phyloP scores from a whole-genome alignment of 345 rosid genomes.

The Sonneratia alba region DNA sequence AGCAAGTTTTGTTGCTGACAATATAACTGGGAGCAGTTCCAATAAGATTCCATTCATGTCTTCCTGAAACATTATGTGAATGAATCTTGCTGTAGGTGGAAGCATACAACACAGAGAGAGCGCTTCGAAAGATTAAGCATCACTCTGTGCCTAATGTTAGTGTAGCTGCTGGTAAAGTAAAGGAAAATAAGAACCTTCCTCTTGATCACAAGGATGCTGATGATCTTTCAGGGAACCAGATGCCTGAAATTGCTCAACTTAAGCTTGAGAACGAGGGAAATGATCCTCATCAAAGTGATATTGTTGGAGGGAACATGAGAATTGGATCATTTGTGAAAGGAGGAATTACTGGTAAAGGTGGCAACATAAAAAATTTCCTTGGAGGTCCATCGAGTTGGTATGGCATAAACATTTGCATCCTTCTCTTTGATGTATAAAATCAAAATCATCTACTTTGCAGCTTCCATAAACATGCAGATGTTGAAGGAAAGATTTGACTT shows the following conservation, averaged over 20 bases:
- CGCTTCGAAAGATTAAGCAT: conserved; percentile 65
- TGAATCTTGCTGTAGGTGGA: conserved; percentile 38
- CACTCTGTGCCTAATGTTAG: conserved; percentile 33
- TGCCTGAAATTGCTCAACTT: conserved; percentile 30
- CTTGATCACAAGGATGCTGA: conserved; percentile 14
- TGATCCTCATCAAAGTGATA: conserved; percentile 15
- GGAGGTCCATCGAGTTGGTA: conserved; percentile 48
- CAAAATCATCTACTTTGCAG: background rate
- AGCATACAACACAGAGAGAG: conserved; percentile 56
- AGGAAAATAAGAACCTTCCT: conserved; percentile 15
- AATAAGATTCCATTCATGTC: background rate
- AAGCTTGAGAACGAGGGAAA: conserved; percentile 22
- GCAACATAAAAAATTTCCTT: conserved; percentile 18
- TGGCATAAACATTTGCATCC: conserved; percentile 4
- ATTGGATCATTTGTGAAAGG: conserved; percentile 22
- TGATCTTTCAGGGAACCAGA: conserved; percentile 17
- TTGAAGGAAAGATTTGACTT: background rate
- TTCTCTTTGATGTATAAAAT: background rate
- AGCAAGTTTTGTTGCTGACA: background rate
- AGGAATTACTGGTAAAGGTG: conserved; percentile 17
- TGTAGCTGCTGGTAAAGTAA: conserved; percentile 10
- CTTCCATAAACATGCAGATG: background rate
- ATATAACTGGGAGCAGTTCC: background rate
- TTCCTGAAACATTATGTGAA: background rate
- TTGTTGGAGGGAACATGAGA: conserved; percentile 13